Evolutionary conservation across 2,329 filamentous ascomycete genomes (phyloP).

Genomic region (Aspergillus quadrilineatus): DNA sequence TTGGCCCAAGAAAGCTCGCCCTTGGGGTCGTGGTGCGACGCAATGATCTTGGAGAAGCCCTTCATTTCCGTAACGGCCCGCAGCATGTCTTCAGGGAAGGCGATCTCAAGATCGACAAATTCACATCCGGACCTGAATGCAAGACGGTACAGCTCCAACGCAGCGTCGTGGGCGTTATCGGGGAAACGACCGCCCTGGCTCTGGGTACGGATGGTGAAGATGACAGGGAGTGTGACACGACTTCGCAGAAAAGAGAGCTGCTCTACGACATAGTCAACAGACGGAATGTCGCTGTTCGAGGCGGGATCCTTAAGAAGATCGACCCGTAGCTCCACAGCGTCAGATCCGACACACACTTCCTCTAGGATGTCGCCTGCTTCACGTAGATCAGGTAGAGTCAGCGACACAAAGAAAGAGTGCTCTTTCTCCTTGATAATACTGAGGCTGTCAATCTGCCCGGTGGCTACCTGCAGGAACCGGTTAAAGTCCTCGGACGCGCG

Average conservation of each 20-base stretch:
- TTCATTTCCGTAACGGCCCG: slow-evolving; percentile 67
- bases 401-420: slow-evolving; percentile 86
- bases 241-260: slow-evolving; percentile 79
- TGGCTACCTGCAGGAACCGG: slow-evolving; percentile 69
- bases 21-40: slow-evolving; percentile 88
- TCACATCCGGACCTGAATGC: slow-evolving; percentile 84
- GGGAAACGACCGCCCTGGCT: slow-evolving; percentile 87
- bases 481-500: slow-evolving; percentile 67
- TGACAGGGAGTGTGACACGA: slow-evolving; percentile 71
- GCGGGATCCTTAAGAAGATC: slow-evolving; percentile 79
- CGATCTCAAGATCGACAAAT: slow-evolving; percentile 90
- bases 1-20: slow-evolving; percentile 82
- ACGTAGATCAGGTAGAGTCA: slow-evolving; percentile 76
- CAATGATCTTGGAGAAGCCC: slow-evolving; percentile 78
- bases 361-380: slow-evolving; percentile 65
- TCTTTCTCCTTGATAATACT: slow-evolving; percentile 61
- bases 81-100: slow-evolving; percentile 74
- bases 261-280: slow-evolving; percentile 72
- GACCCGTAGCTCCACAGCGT: slow-evolving; percentile 91
- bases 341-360: slow-evolving; percentile 75
- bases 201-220: slow-evolving; percentile 86
- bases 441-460: slow-evolving; percentile 58
- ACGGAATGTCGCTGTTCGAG: slow-evolving; percentile 56
- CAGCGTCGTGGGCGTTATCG: slow-evolving; percentile 69
- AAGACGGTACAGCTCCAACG: slow-evolving; percentile 71